These are phyloP conservation scores for Erythrophleum ivorense DNA, from an alignment of 331 rosid genomes.

Conservation along the genomic window DNA sequence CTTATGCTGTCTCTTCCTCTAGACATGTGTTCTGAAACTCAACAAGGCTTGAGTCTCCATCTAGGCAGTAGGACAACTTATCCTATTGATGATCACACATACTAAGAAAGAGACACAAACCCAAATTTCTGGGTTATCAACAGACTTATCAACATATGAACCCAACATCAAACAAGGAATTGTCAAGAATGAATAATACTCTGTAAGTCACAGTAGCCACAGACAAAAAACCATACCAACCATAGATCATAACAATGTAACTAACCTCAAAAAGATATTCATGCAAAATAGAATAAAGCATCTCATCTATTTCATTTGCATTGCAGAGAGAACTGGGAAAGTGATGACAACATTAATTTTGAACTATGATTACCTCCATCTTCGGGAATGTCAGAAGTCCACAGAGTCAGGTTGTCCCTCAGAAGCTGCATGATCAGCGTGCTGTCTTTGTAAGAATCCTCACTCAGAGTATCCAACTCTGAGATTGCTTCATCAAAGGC, in stretches of 20 bases:
- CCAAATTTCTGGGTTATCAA: neutral
- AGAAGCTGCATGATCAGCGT: conserved; percentile 72
- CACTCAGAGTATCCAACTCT: conserved; percentile 63
- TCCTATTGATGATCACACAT: neutral
- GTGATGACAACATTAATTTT: conserved; percentile 12
- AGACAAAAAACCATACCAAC: conserved; percentile 2
- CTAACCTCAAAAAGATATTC: neutral
- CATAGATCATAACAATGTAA: conserved; percentile 23
- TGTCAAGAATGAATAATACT: too few relatives aligned
- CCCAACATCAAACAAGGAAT: neutral
- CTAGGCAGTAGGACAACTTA: neutral
- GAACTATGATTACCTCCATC: conserved; percentile 60
- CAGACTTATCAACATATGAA: neutral
- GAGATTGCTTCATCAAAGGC: conserved; percentile 75
- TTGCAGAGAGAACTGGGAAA: neutral
- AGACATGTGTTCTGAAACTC: neutral
- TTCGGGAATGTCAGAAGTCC: conserved; percentile 77
- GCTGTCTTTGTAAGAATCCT: conserved; percentile 77
- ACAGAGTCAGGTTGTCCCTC: conserved; percentile 73
- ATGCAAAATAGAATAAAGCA: conserved; percentile 1
- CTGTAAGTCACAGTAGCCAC: conserved; percentile 1
- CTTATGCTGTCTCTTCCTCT: neutral
- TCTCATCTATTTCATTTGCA: conserved; percentile 1
- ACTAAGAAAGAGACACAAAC: neutral
- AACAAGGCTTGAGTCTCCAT: conserved; percentile 7